phyloP scores from a whole-genome alignment of 495 filamentous ascomycete species.

The Neurospora sp. region DNA sequence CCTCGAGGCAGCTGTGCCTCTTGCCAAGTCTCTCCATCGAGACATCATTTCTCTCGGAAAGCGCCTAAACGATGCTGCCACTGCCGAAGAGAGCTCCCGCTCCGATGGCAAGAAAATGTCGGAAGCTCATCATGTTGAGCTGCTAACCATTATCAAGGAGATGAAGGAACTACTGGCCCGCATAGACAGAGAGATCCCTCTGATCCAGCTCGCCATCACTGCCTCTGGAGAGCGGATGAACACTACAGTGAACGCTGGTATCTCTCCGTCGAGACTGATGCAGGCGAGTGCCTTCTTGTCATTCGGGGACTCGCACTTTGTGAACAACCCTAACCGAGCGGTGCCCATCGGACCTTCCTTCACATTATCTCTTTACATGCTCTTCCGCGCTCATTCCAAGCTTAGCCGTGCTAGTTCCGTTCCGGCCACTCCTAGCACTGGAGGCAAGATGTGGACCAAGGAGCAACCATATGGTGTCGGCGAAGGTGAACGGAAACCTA shows the following conservation, averaged over 20 bases:
- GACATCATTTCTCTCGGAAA: constrained; percentile 81
- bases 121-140: constrained; percentile 40
- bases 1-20: constrained; percentile 75
- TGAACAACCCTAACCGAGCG: constrained; percentile 47
- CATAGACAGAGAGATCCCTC: constrained; percentile 88
- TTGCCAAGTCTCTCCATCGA: constrained; percentile 78
- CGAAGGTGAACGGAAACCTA: constrained; percentile 53
- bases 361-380: constrained; percentile 89
- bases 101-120: constrained; percentile 34
- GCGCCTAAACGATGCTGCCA: constrained; percentile 59
- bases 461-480: constrained; percentile 36
- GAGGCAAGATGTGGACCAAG: not conserved
- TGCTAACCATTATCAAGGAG: constrained; percentile 60
- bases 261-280: constrained; percentile 83
- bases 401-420: constrained; percentile 15
- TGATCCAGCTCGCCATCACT: constrained; percentile 91
- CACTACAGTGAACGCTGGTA: constrained; percentile 64
- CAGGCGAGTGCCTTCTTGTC: constrained; percentile 92
- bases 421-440: not conserved
- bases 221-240: constrained; percentile 85
- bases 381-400: constrained; percentile 67
- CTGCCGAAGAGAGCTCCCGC: constrained; percentile 51
- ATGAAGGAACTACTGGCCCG: constrained; percentile 65
- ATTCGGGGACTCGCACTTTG: constrained; percentile 78
- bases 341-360: constrained; percentile 87